Evolutionary conservation across 2,329 filamentous ascomycete species (phyloP), one percentile per base, ranked within the genome.

Genomic region (Fusarium heterosporum): DNA sequence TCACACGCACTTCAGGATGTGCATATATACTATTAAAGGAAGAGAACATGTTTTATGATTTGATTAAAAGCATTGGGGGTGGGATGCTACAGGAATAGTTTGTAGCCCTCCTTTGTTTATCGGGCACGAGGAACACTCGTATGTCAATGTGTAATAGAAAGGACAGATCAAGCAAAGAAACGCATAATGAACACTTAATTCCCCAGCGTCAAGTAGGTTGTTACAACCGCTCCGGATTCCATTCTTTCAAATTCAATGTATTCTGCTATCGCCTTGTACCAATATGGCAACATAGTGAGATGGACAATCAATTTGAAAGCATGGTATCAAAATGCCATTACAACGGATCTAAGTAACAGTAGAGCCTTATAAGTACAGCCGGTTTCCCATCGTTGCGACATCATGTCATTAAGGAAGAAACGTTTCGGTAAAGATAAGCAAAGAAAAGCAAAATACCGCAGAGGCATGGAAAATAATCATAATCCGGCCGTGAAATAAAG

Each of bases 261-360:
- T 22, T 22, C 22, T 22, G 22, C 22, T 41, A 41, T 39, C 36
- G 6, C 22, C 19, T 17, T 22, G 14, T 7, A 6, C 6, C 12
- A 32, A 34, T 22, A 22, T 6, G 22, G 4, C 22, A 22, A 22
- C 22, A 22, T 22, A 22, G 22, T 22, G 4, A 6, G 22, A 22
- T 22, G 22, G 22, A 38, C 17, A 10, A 30, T 43, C 17, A 16
- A 42, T 54, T 39, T 25, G 9, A 53, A 62, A 42, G 36, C 28
- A 22, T 68, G 49, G 45, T 51, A n/a, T 36, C 40, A 41, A 25
- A 50, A 38, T 56, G 42, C 64, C 68, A 72, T 70, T 72, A 72
- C 57, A 67, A 64, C 46, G 50, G 42, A 54, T 63, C 53, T 61
- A 68, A 55, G 47, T 50, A 57, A 55, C 61, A 50, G 41, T 34